These are phyloP conservation scores for Paramarasmius palmivorus DNA, from an alignment of 1,284 basidiomycete species.

Conservation along the genomic window DNA sequence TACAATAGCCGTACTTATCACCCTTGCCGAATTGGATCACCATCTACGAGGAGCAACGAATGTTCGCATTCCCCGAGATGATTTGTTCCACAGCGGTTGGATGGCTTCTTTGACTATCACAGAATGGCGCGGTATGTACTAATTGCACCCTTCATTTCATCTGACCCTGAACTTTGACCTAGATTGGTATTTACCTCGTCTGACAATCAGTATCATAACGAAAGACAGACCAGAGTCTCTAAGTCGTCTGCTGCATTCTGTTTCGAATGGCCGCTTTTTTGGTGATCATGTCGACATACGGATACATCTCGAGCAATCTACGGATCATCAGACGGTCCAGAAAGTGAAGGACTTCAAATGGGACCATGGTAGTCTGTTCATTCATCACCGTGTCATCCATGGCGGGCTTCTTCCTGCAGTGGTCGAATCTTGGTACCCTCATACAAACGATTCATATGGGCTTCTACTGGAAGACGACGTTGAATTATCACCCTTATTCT, in stretches of 20 bases:
- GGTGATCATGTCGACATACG: constrained; percentile 65
- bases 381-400: constrained; percentile 72
- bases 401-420: constrained; percentile 79
- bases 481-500: constrained; percentile 80
- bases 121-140: constrained; percentile 55
- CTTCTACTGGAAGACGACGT: constrained; percentile 82
- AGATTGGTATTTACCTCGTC: constrained; percentile 74
- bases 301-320: constrained; percentile 75
- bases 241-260: constrained; percentile 61
- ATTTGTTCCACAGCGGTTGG: constrained; percentile 63
- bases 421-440: constrained; percentile 85
- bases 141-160: background rate
- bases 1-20: constrained; percentile 32
- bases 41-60: constrained; percentile 25
- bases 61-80: constrained; percentile 50
- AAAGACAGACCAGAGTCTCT: constrained; percentile 76
- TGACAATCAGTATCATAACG: constrained; percentile 76
- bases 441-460: constrained; percentile 70
- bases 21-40: constrained; percentile 28
- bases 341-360: constrained; percentile 56
- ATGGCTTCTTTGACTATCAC: constrained; percentile 55
- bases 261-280: constrained; percentile 61
- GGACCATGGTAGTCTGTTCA: constrained; percentile 55
- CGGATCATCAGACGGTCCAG: constrained; percentile 59
- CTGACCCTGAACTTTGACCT: constrained; percentile 10